Evolutionary conservation across 495 filamentous ascomycete genomes (phyloP), one percentile per base, ranked within the genome.

Genomic region (Neurospora africana): DNA sequence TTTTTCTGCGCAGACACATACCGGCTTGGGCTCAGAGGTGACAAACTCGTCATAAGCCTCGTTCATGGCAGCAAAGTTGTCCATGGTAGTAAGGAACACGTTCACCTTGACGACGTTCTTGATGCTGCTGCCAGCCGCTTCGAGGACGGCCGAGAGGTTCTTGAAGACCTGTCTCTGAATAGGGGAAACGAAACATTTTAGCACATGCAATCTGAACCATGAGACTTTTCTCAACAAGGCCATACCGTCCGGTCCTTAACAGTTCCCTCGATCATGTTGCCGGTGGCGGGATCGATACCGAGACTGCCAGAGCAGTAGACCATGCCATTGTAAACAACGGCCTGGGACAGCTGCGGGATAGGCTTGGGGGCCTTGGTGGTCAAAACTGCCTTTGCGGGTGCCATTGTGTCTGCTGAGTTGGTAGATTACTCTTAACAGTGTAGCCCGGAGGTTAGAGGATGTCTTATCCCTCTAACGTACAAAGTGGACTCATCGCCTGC

Each of bases 91-190:
- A 21, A 93, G 74, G 77, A 90, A 93, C 40, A 91, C 83, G 75
- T 90, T 90, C 72, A 89, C 85, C 80, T 91, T 90, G 76, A 91
- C 84, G 2, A 89, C 87, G 73, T 90, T 89, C 23, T 83, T 79
- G 67, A 91, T 79, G 58, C 82, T 83, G 69, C 85, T 87, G 4
- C 88, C 89, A 4, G 88, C 87, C 30, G 84, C 88, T 65, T 86
- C 83, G 72, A 91, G 89, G 36, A 92, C 82, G 67, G 83, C 83
- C 6, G 84, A 83, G 15, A 92, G 81, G 79, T 91, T 92, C 73
- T 84, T 86, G 71, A 90, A 82, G 39, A 82, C 84, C 82, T 86
- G 86, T 47, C 75, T 75, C 82, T 85, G 30, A 7, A 33, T 17
- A 6, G 0, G 35, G 17, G 36, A 13, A 21, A 6, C 1, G 11